These are phyloP conservation scores for Ceratobasidium sp. DNA, from an alignment of 1,284 basidiomycete species.

Conservation along the genomic window DNA sequence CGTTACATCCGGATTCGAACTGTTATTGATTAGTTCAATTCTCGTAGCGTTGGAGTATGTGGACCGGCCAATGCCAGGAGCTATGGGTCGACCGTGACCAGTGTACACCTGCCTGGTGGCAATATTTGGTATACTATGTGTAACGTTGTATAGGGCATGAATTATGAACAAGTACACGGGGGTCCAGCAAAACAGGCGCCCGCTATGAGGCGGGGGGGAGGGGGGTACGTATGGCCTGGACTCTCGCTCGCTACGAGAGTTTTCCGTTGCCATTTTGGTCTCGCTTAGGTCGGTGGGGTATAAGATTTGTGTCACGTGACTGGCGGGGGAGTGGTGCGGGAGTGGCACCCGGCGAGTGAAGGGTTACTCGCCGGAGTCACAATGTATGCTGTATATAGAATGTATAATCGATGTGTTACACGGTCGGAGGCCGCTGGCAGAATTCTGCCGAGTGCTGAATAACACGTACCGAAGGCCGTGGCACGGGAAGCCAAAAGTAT, in stretches of 20 bases:
- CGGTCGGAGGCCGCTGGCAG: not conserved
- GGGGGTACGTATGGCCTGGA: no score
- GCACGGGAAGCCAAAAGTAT: no score
- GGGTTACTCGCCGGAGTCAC: conserved; percentile 6
- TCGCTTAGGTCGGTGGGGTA: no score
- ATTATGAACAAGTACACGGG: not conserved
- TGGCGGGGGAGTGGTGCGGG: no score
- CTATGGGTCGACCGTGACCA: conserved; percentile 18
- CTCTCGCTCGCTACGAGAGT: no score
- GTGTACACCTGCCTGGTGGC: not conserved
- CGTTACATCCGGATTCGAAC: not conserved
- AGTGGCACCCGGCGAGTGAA: no score
- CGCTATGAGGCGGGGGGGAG: no score
- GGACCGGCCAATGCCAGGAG: conserved; percentile 39
- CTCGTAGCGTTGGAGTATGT: conserved; percentile 39
- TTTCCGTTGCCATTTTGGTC: no score
- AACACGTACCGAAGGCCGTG: no score
- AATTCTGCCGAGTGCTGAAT: not conserved
- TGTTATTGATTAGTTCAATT: not conserved
- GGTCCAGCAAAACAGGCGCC: no score
- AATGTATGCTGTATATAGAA: conserved; percentile 8
- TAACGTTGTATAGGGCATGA: not conserved
- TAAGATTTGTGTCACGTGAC: no score
- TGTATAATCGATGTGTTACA: not conserved
- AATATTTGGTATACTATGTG: not conserved